These are phyloP conservation scores for Saccharomyces hybrid DNA, from an alignment of 1,139 yeast species.

Conservation along the genomic window DNA sequence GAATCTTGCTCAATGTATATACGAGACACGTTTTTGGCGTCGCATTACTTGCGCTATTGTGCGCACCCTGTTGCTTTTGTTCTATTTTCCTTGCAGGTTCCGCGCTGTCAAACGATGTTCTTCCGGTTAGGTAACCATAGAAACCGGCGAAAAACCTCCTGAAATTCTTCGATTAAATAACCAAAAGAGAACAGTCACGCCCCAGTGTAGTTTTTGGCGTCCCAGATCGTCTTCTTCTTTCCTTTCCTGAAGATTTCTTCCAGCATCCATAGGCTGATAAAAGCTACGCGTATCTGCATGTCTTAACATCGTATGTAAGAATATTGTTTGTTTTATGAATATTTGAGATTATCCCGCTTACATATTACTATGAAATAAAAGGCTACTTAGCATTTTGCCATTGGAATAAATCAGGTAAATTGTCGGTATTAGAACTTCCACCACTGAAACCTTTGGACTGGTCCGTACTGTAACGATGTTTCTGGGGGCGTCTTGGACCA, in stretches of 20 bases:
- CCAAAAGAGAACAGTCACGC: not conserved
- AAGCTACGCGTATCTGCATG: not conserved
- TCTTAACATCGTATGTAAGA: not conserved
- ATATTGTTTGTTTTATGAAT: not conserved
- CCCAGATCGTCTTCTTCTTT: not conserved
- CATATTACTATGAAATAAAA: not conserved
- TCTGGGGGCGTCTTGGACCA: slow-evolving; percentile 14
- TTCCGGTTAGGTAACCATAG: not conserved
- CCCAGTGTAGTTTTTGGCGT: not conserved
- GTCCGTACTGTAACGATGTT: slow-evolving; percentile 1
- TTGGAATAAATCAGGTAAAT: slow-evolving; percentile 18
- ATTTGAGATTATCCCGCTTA: not conserved
- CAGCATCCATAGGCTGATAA: not conserved
- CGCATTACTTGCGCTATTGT: not conserved
- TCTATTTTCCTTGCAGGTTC: not conserved
- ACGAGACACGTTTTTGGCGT: not conserved
- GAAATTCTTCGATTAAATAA: not conserved
- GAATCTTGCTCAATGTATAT: not conserved
- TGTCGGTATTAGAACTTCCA: slow-evolving; percentile 8
- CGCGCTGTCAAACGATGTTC: not conserved
- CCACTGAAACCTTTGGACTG: slow-evolving; percentile 1
- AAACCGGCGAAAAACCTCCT: not conserved
- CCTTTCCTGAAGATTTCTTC: not conserved
- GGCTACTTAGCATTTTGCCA: slow-evolving; percentile 25
- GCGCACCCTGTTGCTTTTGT: not conserved